These are phyloP conservation scores for Ophiostoma triangulosporum DNA, from an alignment of 2,329 filamentous ascomycete genomes.

Conservation along the genomic window DNA sequence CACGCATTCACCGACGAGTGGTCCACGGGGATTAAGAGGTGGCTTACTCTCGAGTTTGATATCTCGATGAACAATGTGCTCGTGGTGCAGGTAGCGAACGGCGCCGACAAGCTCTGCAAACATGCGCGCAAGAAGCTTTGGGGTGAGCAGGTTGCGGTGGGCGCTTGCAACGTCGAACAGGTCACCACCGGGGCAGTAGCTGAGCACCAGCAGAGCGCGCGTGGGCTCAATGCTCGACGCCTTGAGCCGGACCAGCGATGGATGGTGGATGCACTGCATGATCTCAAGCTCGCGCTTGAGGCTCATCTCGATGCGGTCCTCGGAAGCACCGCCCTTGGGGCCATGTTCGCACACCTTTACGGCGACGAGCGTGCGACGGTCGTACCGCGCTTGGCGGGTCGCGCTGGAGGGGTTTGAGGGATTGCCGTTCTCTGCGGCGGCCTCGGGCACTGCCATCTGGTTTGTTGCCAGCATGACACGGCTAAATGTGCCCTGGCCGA, in stretches of 20 bases:
- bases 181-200: constrained; percentile 88
- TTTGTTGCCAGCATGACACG: constrained; percentile 85
- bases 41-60: constrained; percentile 87
- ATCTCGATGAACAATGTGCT: constrained; percentile 86
- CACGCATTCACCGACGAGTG: neutral
- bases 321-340: constrained; percentile 81
- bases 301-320: constrained; percentile 84
- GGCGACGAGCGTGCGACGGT: constrained; percentile 75
- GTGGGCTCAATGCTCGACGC: constrained; percentile 79
- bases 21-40: neutral
- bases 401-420: constrained; percentile 22
- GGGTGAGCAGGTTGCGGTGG: constrained; percentile 52
- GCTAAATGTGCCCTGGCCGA: constrained; percentile 93
- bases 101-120: constrained; percentile 83
- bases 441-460: constrained; percentile 37
- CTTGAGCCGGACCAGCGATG: constrained; percentile 80
- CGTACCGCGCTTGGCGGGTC: constrained; percentile 27
- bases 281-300: constrained; percentile 92
- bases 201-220: constrained; percentile 72
- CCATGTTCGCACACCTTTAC: constrained; percentile 95
- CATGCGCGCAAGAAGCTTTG: constrained; percentile 63
- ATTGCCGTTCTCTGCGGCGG: constrained; percentile 26
- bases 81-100: constrained; percentile 69
- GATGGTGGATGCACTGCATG: constrained; percentile 75
- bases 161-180: constrained; percentile 82